Percentiles rank a stretch among this genome's conserved stretches.
Conservation (phyloP, 225 moss, liverwort and hornwort species). For the Bryoerythrophyllum caledonicum region DNA sequence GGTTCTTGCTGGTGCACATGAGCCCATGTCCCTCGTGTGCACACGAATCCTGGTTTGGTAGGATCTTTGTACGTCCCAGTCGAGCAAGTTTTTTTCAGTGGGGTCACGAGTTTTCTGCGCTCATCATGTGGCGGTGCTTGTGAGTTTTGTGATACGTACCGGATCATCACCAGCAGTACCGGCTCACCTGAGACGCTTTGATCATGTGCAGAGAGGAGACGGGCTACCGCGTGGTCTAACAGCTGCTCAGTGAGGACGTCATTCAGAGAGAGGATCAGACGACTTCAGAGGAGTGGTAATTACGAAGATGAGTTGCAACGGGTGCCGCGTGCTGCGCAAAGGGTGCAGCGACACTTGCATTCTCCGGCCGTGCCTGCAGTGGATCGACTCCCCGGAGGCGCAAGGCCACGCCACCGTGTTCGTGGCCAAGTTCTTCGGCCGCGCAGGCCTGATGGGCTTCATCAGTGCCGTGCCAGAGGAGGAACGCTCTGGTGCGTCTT, state of each 20-base stretch:
- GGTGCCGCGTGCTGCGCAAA: slow-evolving; percentile 74
- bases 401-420: slow-evolving; percentile 79
- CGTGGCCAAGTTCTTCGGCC: slow-evolving; percentile 81
- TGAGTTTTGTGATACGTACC: neutral
- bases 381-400: slow-evolving; percentile 69
- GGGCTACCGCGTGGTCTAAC: slow-evolving; percentile 44
- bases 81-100: slow-evolving; percentile 10
- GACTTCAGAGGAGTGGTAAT: neutral
- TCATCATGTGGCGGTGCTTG: neutral
- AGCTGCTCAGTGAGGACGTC: slow-evolving; percentile 4
- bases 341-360: slow-evolving; percentile 73
- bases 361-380: slow-evolving; percentile 72
- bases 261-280: slow-evolving; percentile 23
- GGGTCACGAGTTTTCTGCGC: slow-evolving; percentile 23
- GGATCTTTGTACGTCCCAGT: slow-evolving; percentile 29
- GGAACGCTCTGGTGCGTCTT: slow-evolving; percentile 68
- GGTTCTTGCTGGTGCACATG: slow-evolving; percentile 14
- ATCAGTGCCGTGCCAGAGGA: slow-evolving; percentile 53
- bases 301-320: slow-evolving; percentile 79
- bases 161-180: neutral
- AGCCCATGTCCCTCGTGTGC: slow-evolving; percentile 11
- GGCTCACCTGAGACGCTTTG: neutral
- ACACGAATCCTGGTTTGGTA: slow-evolving; percentile 21
- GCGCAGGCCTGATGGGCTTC: slow-evolving; percentile 73
- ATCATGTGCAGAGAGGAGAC: slow-evolving; percentile 42